Conservation (phyloP, 768 basidiomycete genomes). For the Cystofilobasidium capitatum region DNA sequence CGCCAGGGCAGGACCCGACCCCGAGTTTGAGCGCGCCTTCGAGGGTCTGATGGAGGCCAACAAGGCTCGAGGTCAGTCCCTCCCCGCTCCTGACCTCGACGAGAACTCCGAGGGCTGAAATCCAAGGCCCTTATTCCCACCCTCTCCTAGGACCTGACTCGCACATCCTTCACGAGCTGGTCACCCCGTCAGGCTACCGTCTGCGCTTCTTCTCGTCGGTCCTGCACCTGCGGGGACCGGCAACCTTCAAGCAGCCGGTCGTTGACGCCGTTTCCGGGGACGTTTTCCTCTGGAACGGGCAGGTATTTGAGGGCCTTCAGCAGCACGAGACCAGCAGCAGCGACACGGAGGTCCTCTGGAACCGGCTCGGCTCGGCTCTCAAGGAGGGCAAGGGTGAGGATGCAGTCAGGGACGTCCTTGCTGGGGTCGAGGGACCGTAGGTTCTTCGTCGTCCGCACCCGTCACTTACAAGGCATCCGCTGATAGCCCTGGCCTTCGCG, state of each 20-base stretch:
- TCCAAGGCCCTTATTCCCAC: background rate
- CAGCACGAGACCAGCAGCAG: slow-evolving; percentile 40
- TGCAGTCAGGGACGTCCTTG: slow-evolving; percentile 50
- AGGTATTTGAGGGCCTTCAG: slow-evolving; percentile 74
- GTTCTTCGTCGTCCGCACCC: background rate
- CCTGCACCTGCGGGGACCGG: slow-evolving; percentile 57
- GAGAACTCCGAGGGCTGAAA: slow-evolving; percentile 5
- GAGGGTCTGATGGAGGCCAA: slow-evolving; percentile 14
- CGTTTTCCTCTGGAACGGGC: slow-evolving; percentile 77
- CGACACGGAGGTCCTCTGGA: slow-evolving; percentile 64
- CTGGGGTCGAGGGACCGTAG: slow-evolving; percentile 72
- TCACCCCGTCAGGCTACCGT: background rate
- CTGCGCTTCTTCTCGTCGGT: slow-evolving; percentile 59
- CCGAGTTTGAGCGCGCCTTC: background rate
- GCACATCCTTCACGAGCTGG: background rate
- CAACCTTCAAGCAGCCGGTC: slow-evolving; percentile 61
- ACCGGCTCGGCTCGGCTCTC: slow-evolving; percentile 42
- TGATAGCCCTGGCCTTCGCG: background rate
- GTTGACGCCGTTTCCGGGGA: slow-evolving; percentile 43
- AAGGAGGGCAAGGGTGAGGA: slow-evolving; percentile 33
- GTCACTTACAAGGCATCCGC: background rate
- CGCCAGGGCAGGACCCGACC: background rate
- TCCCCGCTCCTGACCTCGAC: background rate
- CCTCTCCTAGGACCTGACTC: slow-evolving; percentile 14
- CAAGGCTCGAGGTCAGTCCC: slow-evolving; percentile 17